phyloP scores from a whole-genome alignment of 768 basidiomycete species.

The Collybia nuda region DNA sequence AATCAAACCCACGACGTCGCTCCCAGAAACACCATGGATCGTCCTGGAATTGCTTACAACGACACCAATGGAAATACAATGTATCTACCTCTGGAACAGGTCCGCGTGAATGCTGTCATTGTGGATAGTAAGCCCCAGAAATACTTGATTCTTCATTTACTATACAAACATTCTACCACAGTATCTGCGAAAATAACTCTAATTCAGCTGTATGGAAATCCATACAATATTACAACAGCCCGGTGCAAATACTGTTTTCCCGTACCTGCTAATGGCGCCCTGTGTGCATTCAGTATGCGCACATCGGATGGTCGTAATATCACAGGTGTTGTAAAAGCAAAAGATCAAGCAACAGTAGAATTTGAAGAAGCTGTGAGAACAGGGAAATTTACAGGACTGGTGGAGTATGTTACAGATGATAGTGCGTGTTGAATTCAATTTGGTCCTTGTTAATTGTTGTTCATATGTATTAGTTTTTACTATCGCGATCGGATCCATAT shows the following conservation, averaged over 20 bases:
- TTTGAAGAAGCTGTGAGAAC: conserved; percentile 38
- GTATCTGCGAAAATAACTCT: conserved; percentile 45
- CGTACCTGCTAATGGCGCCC: conserved; percentile 51
- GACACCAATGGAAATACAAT: neutral
- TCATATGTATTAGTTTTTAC: conserved; percentile 44
- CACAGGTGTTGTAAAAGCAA: conserved; percentile 49
- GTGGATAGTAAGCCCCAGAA: conserved; percentile 37
- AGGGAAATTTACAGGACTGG: conserved; percentile 42
- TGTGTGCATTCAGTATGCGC: conserved; percentile 54
- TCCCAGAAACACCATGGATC: conserved; percentile 11
- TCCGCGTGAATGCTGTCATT: conserved; percentile 37
- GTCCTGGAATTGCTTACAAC: conserved; percentile 18
- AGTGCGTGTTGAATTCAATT: conserved; percentile 30
- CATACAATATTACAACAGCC: conserved; percentile 31
- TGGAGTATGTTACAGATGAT: conserved; percentile 52
- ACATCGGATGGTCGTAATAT: conserved; percentile 42
- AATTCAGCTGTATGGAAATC: conserved; percentile 39
- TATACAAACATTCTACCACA: conserved; percentile 14
- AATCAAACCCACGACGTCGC: neutral
- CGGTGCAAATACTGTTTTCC: conserved; percentile 59
- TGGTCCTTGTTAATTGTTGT: neutral
- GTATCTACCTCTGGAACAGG: conserved; percentile 40
- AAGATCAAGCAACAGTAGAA: conserved; percentile 35
- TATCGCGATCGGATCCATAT: conserved; percentile 56
- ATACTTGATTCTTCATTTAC: neutral